These are phyloP conservation scores for Jacaranda copaia DNA, from an alignment of 257 asterid genomes.

Conservation along the genomic window DNA sequence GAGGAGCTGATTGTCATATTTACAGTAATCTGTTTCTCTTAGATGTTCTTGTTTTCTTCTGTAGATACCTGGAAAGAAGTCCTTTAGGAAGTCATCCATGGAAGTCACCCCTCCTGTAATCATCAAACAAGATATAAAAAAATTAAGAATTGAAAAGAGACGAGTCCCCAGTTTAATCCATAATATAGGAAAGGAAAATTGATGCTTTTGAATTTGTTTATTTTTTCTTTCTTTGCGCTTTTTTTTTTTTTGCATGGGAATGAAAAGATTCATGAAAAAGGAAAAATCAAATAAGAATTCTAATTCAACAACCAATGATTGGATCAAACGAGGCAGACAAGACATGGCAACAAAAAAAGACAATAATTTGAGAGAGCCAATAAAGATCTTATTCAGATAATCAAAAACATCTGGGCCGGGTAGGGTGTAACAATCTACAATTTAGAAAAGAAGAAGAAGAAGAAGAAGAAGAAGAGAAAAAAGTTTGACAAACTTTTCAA, in stretches of 20 bases:
- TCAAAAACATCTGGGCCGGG: not conserved
- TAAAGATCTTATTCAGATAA: not conserved
- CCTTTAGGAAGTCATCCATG: conserved; percentile 75
- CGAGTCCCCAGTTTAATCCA: not conserved
- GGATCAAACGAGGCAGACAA: no score
- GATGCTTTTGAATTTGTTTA: not conserved
- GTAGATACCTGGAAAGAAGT: conserved; percentile 76
- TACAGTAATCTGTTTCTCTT: conserved; percentile 71
- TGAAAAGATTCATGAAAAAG: no score
- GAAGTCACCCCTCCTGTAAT: conserved; percentile 83
- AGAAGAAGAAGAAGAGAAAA: no score
- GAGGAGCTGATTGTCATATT: conserved; percentile 77
- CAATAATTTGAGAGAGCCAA: not conserved
- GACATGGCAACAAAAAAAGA: not conserved
- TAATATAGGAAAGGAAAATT: no score
- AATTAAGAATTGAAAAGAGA: no score
- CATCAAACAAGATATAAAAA: no score
- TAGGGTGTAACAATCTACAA: not conserved
- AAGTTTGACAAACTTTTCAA: not conserved
- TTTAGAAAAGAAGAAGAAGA: not conserved
- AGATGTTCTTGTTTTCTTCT: conserved; percentile 56
- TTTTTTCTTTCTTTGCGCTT: no score
- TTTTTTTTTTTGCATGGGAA: no score
- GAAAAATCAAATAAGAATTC: no score
- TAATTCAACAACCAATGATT: not conserved